Percentiles rank a stretch among this genome's conserved stretches.
Evolutionary conservation across 352 stramenopile species (phyloP).

Genomic region (Phytophthora boehmeriae): DNA sequence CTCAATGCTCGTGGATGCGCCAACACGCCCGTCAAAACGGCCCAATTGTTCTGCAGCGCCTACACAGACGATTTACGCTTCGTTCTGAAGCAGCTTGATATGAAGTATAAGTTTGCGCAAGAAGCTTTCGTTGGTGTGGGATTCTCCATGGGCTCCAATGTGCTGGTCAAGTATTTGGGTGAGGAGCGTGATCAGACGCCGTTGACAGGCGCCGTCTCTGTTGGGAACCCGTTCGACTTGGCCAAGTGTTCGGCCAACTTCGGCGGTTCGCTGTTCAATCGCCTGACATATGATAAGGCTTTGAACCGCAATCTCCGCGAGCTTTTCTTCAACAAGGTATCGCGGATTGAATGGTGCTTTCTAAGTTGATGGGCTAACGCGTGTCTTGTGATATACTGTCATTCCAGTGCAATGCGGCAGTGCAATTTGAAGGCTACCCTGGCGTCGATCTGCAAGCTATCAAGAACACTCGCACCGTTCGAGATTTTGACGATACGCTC

Average conservation of each 20-base stretch:
- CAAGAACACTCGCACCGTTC: conserved; percentile 38
- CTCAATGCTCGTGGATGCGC: conserved; percentile 77
- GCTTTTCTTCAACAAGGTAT: conserved; percentile 68
- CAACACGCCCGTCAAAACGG: conserved; percentile 58
- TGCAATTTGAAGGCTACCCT: conserved; percentile 53
- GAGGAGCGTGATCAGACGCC: conserved; percentile 51
- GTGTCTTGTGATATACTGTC: not conserved
- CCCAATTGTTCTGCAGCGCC: conserved; percentile 68
- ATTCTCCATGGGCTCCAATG: conserved; percentile 82
- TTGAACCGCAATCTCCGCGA: conserved; percentile 62
- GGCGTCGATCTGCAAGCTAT: conserved; percentile 53
- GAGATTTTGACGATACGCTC: conserved; percentile 69
- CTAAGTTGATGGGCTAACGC: not conserved
- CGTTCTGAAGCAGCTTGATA: conserved; percentile 45
- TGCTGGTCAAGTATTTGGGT: conserved; percentile 81
- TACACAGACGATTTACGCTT: conserved; percentile 75
- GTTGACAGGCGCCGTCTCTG: conserved; percentile 61
- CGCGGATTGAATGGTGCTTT: not conserved
- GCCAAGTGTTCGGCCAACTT: conserved; percentile 59
- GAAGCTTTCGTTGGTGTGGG: conserved; percentile 63
- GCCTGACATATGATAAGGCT: conserved; percentile 64
- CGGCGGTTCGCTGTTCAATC: conserved; percentile 52
- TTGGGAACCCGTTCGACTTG: conserved; percentile 81
- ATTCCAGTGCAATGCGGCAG: conserved; percentile 29
- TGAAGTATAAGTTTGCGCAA: conserved; percentile 47